Evolutionary conservation across 805 yeast genomes (phyloP), one percentile per base, ranked within the genome.

Genomic region (Myxozyma monticola): DNA sequence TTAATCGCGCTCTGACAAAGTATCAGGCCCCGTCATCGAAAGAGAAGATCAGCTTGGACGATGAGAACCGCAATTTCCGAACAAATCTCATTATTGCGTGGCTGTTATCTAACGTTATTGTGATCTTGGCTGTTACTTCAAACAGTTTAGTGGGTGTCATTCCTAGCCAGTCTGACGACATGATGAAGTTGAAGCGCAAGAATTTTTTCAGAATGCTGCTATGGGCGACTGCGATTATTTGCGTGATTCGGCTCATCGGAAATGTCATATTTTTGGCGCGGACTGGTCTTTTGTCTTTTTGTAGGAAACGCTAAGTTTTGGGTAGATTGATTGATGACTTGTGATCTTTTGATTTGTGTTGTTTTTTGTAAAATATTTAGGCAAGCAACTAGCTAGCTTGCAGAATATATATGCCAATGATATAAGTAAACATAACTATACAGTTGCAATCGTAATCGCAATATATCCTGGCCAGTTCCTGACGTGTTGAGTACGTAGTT

Each of bases 151-250:
- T 63, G 8, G 57, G 57, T 10, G 39, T 51, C 15, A 43, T 54
- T 10, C 42, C 52, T 14, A 41, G 49, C 18, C 57, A 75, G 10
- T 45, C 51, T 3, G 46, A 38, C 10, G 33, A 20, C 22, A 24
- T 24, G 15, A 22, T 43, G 38, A 34, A 14, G 5, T 45, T 58
- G 26, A 50, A 60, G 37, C 62, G 73, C 15, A 68, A 70, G n/a
- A 56, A 67, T 14, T 69, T 68, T 54, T 71, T 65, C 52, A 64
- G 79, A 14, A 79, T 80, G 21, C 69, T 81, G 51, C 72, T 81
- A 50, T 80, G 85, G 84, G 65, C 78, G 35, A 84, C 79, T 36
- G 84, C 85, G 1, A 75, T 79, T 38, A 69, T 81, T 71, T 83
- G 85, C 0, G 64, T 76, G 8, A 74, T 81, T 67, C 64, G 85